A percentile compares a stretch with the other conserved stretches of the same genome.
phyloP scores from a whole-genome alignment of 179 eudicot species.

The Silene noctiflora region DNA sequence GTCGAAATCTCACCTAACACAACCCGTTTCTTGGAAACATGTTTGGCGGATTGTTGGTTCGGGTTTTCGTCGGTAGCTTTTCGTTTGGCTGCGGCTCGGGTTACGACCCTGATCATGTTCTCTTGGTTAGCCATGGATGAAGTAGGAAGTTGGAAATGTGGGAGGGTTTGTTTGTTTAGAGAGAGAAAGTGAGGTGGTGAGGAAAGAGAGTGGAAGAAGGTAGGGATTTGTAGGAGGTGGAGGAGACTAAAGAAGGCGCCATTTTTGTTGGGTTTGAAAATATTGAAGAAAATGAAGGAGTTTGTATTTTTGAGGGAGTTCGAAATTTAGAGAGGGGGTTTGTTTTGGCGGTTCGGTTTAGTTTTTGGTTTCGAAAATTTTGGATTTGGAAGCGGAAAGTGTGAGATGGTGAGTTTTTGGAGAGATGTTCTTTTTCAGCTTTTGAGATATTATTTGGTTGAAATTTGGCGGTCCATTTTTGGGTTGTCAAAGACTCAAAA shows the following conservation, averaged over 20 bases:
- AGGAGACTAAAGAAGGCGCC: neutral
- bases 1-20: slow-evolving; percentile 28
- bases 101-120: slow-evolving; percentile 46
- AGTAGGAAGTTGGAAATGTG: neutral
- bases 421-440: neutral
- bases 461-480: neutral
- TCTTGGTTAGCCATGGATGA: slow-evolving; percentile 58
- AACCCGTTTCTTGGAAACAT: slow-evolving; percentile 38
- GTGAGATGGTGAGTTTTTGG: neutral
- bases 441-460: neutral
- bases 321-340: neutral
- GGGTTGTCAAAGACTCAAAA: neutral
- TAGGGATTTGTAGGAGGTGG: neutral
- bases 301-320: neutral
- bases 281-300: neutral
- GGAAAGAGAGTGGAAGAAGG: neutral
- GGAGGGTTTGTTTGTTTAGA: too few species aligned
- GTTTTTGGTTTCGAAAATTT: neutral
- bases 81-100: slow-evolving; percentile 58
- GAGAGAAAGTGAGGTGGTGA: slow-evolving; percentile 5
- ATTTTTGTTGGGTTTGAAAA: slow-evolving; percentile 8
- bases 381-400: neutral
- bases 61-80: slow-evolving; percentile 41
- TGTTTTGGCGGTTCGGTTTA: neutral
- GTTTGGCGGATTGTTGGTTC: neutral